Conservation (phyloP, 148 eudicot species). For the Camellia japonica region DNA sequence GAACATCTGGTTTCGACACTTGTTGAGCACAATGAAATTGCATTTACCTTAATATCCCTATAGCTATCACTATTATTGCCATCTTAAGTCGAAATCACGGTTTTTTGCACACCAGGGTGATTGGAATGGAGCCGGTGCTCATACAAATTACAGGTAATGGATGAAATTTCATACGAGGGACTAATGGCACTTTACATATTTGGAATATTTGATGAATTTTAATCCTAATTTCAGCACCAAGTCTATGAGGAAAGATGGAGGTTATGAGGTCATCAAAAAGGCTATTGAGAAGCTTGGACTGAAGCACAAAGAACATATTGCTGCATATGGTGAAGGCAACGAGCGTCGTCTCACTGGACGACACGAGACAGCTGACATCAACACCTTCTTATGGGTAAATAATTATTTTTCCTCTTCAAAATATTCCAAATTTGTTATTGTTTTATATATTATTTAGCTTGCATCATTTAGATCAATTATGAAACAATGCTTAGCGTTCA, state of each 20-base stretch:
- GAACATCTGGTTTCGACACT: not conserved
- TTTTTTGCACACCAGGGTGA: slow-evolving; percentile 40
- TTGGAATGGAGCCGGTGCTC: slow-evolving; percentile 63
- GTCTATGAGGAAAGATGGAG: slow-evolving; percentile 53
- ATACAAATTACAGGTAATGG: slow-evolving; percentile 46
- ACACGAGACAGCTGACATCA: slow-evolving; percentile 54
- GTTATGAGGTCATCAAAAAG: slow-evolving; percentile 44
- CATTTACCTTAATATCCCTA: not conserved
- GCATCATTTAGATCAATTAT: not conserved
- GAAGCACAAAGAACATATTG: slow-evolving; percentile 55
- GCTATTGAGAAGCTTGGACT: slow-evolving; percentile 50
- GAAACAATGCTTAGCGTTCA: no score
- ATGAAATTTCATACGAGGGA: not conserved
- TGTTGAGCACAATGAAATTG: not conserved
- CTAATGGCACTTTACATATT: no score
- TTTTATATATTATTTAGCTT: not conserved
- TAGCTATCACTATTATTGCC: not conserved
- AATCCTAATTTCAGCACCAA: slow-evolving; percentile 32
- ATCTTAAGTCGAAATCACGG: no score
- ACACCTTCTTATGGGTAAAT: slow-evolving; percentile 51
- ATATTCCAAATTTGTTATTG: no score
- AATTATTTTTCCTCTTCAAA: not conserved
- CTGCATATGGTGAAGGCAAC: slow-evolving; percentile 61
- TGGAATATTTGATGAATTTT: not conserved
- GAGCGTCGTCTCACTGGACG: slow-evolving; percentile 61